Percentiles rank a stretch among this genome's conserved stretches.
phyloP scores from a whole-genome alignment of 1,284 basidiomycete species.

The Moniliella sp. region DNA sequence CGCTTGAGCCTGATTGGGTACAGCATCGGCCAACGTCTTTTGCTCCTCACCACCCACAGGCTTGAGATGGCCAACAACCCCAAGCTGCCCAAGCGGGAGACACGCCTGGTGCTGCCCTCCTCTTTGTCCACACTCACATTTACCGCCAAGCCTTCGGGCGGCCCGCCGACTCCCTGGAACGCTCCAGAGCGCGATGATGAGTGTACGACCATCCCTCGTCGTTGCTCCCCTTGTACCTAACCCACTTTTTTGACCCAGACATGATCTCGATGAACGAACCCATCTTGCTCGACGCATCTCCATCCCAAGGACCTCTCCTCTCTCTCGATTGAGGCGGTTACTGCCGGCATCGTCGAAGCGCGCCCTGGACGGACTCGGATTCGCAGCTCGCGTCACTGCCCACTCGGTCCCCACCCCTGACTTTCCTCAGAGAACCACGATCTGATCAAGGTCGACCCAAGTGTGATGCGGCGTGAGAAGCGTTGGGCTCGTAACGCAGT shows the following conservation, averaged over 20 bases:
- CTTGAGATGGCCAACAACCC: slow-evolving; percentile 12
- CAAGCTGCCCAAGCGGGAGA: slow-evolving; percentile 24
- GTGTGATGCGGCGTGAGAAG: slow-evolving; percentile 25
- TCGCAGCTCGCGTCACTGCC: slow-evolving; percentile 85
- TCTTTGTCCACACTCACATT: slow-evolving; percentile 42
- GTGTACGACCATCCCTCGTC: slow-evolving; percentile 41
- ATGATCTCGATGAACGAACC: slow-evolving; percentile 97
- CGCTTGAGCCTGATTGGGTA: slow-evolving; percentile 17
- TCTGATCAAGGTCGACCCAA: slow-evolving; percentile 28
- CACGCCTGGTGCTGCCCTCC: slow-evolving; percentile 16
- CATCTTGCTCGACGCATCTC: slow-evolving; percentile 69
- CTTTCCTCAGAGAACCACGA: slow-evolving; percentile 43
- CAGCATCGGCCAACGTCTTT: slow-evolving; percentile 13
- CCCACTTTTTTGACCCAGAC: slow-evolving; percentile 50
- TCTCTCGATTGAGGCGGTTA: slow-evolving; percentile 82
- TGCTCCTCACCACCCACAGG: slow-evolving; percentile 13
- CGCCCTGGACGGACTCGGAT: slow-evolving; percentile 81
- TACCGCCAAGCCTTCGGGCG: slow-evolving; percentile 84
- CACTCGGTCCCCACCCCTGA: slow-evolving; percentile 69
- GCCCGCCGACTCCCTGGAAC: slow-evolving; percentile 77
- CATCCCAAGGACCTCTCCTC: slow-evolving; percentile 82
- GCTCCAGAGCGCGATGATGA: slow-evolving; percentile 87
- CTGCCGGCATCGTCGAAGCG: slow-evolving; percentile 88
- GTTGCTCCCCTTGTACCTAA: not conserved
- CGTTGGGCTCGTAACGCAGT: slow-evolving; percentile 5